Conservation (phyloP, 2,329 filamentous ascomycete species). For the Fusarium palustre region DNA sequence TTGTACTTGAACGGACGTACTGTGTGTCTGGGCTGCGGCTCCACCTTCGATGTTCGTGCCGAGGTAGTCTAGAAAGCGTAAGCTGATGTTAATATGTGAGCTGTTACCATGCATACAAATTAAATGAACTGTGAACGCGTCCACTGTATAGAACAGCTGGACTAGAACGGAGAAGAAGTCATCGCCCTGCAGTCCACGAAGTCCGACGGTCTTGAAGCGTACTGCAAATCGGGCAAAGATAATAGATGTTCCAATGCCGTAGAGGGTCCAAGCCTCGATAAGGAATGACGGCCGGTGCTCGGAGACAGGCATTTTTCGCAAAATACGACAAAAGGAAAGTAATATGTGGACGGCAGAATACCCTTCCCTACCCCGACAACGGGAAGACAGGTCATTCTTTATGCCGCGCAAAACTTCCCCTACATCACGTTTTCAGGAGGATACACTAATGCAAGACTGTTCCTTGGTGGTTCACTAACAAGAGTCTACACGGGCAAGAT, state of each 20-base stretch:
- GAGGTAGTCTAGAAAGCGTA: constrained; percentile 20
- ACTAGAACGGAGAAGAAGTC: constrained; percentile 54
- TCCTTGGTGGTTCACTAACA: neutral
- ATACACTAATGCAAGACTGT: neutral
- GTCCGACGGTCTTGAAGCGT: constrained; percentile 53
- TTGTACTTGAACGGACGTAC: neutral
- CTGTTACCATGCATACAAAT: constrained; percentile 39
- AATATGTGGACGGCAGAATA: neutral
- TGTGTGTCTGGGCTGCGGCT: neutral
- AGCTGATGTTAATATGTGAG: fast-evolving
- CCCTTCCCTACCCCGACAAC: fast-evolving
- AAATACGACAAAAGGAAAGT: neutral
- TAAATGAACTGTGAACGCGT: constrained; percentile 52
- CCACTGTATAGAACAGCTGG: constrained; percentile 50
- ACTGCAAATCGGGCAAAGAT: constrained; percentile 52
- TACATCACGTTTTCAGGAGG: neutral
- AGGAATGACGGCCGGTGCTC: constrained; percentile 39
- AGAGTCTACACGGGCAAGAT: neutral
- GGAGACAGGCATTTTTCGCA: neutral
- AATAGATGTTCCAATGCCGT: constrained; percentile 48
- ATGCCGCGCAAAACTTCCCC: neutral
- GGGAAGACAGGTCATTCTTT: neutral
- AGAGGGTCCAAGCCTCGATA: constrained; percentile 49
- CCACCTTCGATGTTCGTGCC: constrained; percentile 43
- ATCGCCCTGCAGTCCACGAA: constrained; percentile 54